Base-by-base conservation (phyloP, 2,329 filamentous ascomycete species). In the Fonsecaea pedrosoi region DNA sequence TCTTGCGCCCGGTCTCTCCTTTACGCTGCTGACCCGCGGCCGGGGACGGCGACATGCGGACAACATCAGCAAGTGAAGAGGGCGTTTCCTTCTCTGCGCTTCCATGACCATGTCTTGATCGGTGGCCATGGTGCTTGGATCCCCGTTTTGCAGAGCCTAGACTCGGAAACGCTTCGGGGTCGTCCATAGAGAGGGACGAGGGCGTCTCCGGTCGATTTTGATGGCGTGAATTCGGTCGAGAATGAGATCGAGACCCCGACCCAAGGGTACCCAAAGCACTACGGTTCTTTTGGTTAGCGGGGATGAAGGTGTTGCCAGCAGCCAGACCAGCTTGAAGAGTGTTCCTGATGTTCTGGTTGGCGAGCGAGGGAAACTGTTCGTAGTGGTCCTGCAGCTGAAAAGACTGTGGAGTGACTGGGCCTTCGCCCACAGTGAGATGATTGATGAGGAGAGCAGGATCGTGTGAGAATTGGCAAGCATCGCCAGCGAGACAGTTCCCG, bases 401-500 rank as follows among this genome's bases (percentile, higher is more conserved):
- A 68, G 86, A 88, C 4, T 87, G 86, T 55, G 89, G 85, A n/a
- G 76, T 65, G 21, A 72, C 87, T 61, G 74, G 75, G 54, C 80
- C 91, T 35, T 37, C 54, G 69, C 92, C 90, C 13, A 97, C 80
- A 37, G 85, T 88, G 70, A 99, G 85, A 34, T 73, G 69, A 73
- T 91, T 91, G 74, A 90, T 92, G 13, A 97, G 85, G 72, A 92
- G 87, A 1, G 93, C 88, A 2, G 95, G 95, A 73, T 99, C 95
- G 78, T 99, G 95, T 13, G 94, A 98, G 81, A 99, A 99, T 67
- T 97, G 92, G 78, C 95, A 99, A 2, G 92, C 94, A 65, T 93
- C 90, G 40, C 95, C 94, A 21, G 95, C 95, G 38, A 99, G 85
- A 77, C 95, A 99, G 74, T 94, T 97, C 1, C 95, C 95, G 81